Base-by-base conservation (phyloP, 768 basidiomycete species). In the Coprinellus micaceus region DNA sequence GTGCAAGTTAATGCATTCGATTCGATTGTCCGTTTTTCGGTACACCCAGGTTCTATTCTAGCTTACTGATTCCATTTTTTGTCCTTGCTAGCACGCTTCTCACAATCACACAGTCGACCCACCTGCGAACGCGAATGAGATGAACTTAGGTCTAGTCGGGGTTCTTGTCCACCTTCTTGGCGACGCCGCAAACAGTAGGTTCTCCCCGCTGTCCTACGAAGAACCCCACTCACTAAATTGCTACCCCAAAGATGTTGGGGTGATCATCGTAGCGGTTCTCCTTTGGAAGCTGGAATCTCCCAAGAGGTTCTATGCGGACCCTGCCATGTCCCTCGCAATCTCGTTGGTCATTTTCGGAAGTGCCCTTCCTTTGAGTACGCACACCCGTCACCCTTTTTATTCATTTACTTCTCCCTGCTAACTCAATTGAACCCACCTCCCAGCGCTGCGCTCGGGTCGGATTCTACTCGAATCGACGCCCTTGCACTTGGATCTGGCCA, bases 381-480 rank as follows among this genome's bases (percentile, higher is more conserved):
- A 17, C 37, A 40, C 4, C 19, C 15, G 17, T 45, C n/a, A n/a
- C 26, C 4, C 50, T 15, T 46, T 21, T 25, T 46, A 46, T 46
- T 2, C 22, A 22, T 46, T 25, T 30, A 19, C 26, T 15, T 17
- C 25, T 49, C 26, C n/a, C n/a, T n/a, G n/a, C 33, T 33, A 13
- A 33, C 33, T 33, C 7, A 33, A 53, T 11, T 59, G 21, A 26
- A 40, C 39, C 19, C 44, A 26, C 47, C n/a, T 47, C 21, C 52
- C 48, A 80, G 79, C 78, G 1, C 60, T 71, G 60, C 78, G 76
- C 55, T 71, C 79, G 5, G 78, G 77, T 41, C 74, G 79, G 50
- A 79, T 82, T 46, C 71, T 83, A 25, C 66, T 83, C 22, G 80
- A 83, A 66, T 77, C 81, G 3, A 73, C 77, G 3, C 82, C 82